phyloP scores from a whole-genome alignment of 2,329 filamentous ascomycete genomes.

The Juglanconis sp. region DNA sequence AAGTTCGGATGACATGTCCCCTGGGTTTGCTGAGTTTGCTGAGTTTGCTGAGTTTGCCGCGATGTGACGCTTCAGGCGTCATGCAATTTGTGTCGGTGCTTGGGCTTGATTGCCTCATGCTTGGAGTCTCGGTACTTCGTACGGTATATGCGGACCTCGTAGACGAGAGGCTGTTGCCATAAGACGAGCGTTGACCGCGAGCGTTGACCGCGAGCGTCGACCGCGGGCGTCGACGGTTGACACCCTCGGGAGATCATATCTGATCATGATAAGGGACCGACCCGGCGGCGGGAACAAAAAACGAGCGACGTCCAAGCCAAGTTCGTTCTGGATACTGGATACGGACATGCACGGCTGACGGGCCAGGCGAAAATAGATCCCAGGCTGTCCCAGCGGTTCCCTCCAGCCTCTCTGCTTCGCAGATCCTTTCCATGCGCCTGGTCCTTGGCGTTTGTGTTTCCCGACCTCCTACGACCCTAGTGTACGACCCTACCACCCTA shows the following conservation, averaged over 20 bases:
- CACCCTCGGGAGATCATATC: background rate
- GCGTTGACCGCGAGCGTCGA: no score
- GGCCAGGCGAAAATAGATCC: background rate
- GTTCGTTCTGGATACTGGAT: background rate
- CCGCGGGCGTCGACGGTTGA: no score
- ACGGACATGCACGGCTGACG: no score
- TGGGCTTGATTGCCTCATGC: no score
- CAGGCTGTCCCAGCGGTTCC: background rate
- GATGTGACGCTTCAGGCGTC: background rate
- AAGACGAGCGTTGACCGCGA: no score
- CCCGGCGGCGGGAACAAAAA: no score
- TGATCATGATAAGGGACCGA: background rate
- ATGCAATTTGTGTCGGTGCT: no score
- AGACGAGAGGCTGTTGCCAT: no score
- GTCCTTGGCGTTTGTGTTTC: slow-evolving; percentile 6
- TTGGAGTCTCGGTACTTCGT: no score
- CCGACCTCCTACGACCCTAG: slow-evolving; percentile 1
- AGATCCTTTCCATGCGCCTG: slow-evolving; percentile 7
- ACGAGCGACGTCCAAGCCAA: background rate
- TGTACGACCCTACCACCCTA: no score
- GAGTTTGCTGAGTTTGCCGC: background rate
- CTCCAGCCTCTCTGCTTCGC: slow-evolving; percentile 3
- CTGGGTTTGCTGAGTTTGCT: background rate
- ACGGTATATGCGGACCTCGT: no score
- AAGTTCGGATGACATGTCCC: no score